A percentile compares a stretch with the other conserved stretches of the same genome.
These are phyloP conservation scores for Nidularia sp. DNA, from an alignment of 768 basidiomycete genomes.

Conservation along the genomic window DNA sequence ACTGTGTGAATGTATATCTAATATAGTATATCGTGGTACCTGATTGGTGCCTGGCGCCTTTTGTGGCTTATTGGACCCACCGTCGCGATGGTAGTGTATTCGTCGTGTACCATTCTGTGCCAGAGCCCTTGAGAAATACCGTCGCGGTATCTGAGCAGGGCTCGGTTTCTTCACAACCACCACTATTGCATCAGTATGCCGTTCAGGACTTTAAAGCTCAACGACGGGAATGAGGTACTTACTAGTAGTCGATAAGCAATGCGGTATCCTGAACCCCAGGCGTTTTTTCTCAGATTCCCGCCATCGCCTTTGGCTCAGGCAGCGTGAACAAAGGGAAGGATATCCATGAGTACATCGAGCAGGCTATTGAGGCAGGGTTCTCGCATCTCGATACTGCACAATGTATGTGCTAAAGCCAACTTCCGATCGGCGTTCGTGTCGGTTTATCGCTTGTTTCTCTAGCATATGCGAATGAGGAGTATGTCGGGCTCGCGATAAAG, in stretches of 20 bases:
- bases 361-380: slow-evolving; percentile 59
- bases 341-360: slow-evolving; percentile 48
- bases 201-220: slow-evolving; percentile 30
- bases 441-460: neutral
- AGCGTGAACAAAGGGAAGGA: slow-evolving; percentile 40
- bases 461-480: slow-evolving; percentile 18
- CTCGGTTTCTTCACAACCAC: too few species aligned
- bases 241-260: too few species aligned
- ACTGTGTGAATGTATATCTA: too few species aligned
- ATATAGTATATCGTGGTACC: too few species aligned
- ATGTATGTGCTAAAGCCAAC: slow-evolving; percentile 23
- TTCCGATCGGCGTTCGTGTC: too few species aligned
- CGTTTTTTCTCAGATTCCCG: slow-evolving; percentile 41
- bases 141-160: too few species aligned
- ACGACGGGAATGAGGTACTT: slow-evolving; percentile 34
- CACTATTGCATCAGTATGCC: slow-evolving; percentile 22
- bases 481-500: slow-evolving; percentile 34
- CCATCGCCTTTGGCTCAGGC: slow-evolving; percentile 62
- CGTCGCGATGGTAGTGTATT: too few species aligned
- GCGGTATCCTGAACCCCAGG: too few species aligned
- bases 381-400: slow-evolving; percentile 63
- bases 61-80: too few species aligned
- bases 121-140: too few species aligned
- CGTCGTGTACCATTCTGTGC: too few species aligned
- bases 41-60: too few species aligned